Evolutionary conservation across 2,329 filamentous ascomycete species (phyloP), one percentile per base, ranked within the genome.

Genomic region (Zymoseptoria crescenta): DNA sequence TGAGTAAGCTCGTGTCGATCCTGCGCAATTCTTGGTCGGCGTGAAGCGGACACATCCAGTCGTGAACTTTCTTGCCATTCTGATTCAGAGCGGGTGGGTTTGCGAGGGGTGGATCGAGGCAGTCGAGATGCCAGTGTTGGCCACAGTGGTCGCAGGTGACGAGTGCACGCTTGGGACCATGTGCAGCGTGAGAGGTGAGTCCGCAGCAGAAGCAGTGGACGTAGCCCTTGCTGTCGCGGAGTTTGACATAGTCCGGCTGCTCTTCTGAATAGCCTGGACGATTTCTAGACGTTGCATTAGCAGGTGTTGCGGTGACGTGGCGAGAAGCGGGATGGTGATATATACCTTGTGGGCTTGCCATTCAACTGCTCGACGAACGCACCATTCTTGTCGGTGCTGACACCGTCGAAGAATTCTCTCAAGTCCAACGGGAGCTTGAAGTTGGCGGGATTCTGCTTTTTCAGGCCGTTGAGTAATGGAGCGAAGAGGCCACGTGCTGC

Each of bases 41-140:
- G 72, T 99, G 94, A 64, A 88, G 85, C 54, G 93, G 93, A 71
- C 94, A 99, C 74, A 86, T 87, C 90, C 91, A 99, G 57, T 86
- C 87, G 68, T 79, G 77, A 52, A 87, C 85, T 55, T 87, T 80
- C 55, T 79, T 78, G 64, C 79, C 78, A 55, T 81, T 71, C 64
- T 72, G 58, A 63, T 71, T 73, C 59, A 78, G 76, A 56, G 85
- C 81, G 9, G 92, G 92, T 48, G 91, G 88, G 57, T 88, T 85
- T 35, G 91, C 85, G 69, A 92, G 77, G 35, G 93, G 92, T 28
- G 91, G 89, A 70, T 95, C 87, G 16, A 96, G 78, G 74, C 94
- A 99, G 74, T 97, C 93, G 55, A 96, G 79, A 76, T 99, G 94
- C 88, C 92, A 99, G 70, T 87, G 82, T 35, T 90, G 81, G 10